A percentile compares a stretch with the other conserved stretches of the same genome.
Conservation (phyloP, 108 stramenopile genomes). For the Skeletonema grethae region DNA sequence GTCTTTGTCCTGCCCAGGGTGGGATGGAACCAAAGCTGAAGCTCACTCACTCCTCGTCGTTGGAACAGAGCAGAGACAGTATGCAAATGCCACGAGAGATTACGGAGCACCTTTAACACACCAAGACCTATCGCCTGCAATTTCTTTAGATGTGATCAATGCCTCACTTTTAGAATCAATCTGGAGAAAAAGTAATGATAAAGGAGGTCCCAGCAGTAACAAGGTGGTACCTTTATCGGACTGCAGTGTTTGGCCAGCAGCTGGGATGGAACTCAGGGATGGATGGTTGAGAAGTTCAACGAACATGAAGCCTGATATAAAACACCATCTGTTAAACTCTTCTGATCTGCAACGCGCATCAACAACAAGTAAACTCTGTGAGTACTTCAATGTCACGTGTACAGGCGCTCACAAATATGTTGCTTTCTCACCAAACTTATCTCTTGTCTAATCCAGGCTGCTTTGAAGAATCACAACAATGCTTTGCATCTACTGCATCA, state of each 20-base stretch:
- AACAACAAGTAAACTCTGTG: conserved; percentile 31
- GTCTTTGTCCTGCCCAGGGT: conserved; percentile 33
- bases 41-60: conserved; percentile 18
- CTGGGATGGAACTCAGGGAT: conserved; percentile 49
- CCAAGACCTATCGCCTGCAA: conserved; percentile 27
- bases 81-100: conserved; percentile 14
- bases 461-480: conserved; percentile 27
- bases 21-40: conserved; percentile 6
- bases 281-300: conserved; percentile 16
- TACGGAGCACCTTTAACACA: not conserved
- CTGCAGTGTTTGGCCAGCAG: conserved; percentile 41
- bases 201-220: not conserved
- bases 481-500: conserved; percentile 40
- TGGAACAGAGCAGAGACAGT: conserved; percentile 25
- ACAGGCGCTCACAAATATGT: not conserved
- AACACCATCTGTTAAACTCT: conserved; percentile 6
- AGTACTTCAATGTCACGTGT: conserved; percentile 14
- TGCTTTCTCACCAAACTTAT: not conserved
- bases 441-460: conserved; percentile 15
- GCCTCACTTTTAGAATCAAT: conserved; percentile 12
- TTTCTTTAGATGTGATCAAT: conserved; percentile 43
- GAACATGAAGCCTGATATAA: not conserved
- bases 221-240: conserved; percentile 12
- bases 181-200: conserved; percentile 14
- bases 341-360: conserved; percentile 24